Conservation (phyloP, 2,329 filamentous ascomycete species). For the Dothiorella sarmentorum region DNA sequence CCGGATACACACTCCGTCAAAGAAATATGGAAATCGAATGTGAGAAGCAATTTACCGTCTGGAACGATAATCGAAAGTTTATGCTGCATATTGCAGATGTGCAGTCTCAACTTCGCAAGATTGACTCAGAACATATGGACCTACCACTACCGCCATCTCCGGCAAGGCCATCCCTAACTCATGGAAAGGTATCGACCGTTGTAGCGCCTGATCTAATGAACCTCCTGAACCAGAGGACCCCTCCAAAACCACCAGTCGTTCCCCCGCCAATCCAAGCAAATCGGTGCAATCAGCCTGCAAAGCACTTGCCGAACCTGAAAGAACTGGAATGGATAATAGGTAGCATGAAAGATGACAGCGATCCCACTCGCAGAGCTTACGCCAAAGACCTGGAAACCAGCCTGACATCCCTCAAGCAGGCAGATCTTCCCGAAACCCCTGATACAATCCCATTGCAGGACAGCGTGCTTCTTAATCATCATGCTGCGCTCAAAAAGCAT, state of each 20-base stretch:
- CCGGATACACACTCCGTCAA: not conserved
- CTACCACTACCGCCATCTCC: not conserved
- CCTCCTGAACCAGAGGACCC: not conserved
- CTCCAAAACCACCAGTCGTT: not conserved
- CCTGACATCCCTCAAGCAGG: not conserved
- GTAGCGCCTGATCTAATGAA: not conserved
- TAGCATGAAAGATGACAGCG: not conserved
- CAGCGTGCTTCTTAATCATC: not conserved
- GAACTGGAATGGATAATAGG: not conserved
- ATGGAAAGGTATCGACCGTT: not conserved
- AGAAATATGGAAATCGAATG: not conserved
- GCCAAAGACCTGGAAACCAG: not conserved
- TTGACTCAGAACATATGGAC: not conserved
- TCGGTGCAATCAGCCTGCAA: not conserved
- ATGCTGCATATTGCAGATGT: not conserved
- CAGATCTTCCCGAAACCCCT: not conserved
- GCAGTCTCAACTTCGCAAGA: not conserved
- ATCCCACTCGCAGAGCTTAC: not conserved
- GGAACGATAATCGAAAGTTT: constrained; percentile 1
- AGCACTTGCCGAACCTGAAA: not conserved
- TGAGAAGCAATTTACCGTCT: not conserved
- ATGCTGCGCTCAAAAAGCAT: not conserved
- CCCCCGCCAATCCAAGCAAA: not conserved
- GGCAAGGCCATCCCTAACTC: not conserved
- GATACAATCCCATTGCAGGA: not conserved